Conservation (phyloP, 176 grass and related monocot genomes). For the Triticum turgidum region DNA sequence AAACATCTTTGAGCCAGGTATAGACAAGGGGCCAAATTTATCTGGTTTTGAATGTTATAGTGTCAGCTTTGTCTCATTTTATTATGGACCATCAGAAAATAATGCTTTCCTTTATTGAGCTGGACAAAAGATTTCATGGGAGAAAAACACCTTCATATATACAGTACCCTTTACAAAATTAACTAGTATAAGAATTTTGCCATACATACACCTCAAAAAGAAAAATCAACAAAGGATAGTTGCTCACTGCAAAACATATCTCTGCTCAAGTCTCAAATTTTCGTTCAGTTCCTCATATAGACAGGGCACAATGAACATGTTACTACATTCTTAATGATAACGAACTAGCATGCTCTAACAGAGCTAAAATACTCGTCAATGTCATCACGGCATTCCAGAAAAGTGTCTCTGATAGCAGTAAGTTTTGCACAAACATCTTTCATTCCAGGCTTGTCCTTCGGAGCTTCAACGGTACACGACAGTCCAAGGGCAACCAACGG, state of each 20-base stretch:
- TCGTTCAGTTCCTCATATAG: background rate
- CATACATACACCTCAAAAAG: background rate
- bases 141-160: too few relatives aligned
- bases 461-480: constrained; percentile 13
- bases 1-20: too few relatives aligned
- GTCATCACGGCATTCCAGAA: background rate
- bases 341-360: background rate
- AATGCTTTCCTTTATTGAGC: too few relatives aligned
- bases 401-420: background rate
- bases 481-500: constrained; percentile 21
- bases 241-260: background rate
- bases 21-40: too few relatives aligned
- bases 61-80: too few relatives aligned
- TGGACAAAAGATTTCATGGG: too few relatives aligned
- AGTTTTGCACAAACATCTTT: constrained; percentile 30
- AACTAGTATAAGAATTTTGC: background rate
- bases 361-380: background rate
- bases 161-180: background rate
- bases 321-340: background rate
- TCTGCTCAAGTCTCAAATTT: background rate
- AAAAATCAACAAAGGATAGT: background rate
- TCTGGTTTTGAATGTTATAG: too few relatives aligned
- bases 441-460: constrained; percentile 32
- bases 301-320: background rate
- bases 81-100: too few relatives aligned